Percentiles rank a stretch among this genome's conserved stretches.
Conservation (phyloP, 345 rosid genomes). For the Salix dunnii region DNA sequence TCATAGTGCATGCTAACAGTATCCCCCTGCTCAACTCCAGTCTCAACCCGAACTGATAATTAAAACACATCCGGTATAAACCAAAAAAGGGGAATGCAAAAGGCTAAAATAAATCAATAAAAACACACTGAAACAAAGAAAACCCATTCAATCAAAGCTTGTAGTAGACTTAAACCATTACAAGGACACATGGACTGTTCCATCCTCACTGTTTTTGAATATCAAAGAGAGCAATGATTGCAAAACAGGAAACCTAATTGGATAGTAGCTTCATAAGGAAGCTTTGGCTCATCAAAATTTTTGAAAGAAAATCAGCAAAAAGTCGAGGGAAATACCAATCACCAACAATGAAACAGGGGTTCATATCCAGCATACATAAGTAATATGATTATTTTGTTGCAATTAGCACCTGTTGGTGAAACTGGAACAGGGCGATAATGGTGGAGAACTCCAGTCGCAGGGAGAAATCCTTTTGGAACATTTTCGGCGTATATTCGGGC, state of each 20-base stretch:
- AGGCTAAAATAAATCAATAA: neutral
- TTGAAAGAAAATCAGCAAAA: neutral
- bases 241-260: neutral
- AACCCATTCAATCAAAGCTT: neutral
- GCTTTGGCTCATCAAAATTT: neutral
- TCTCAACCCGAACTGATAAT: constrained; percentile 76
- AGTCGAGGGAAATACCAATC: neutral
- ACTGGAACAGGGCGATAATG: constrained; percentile 67
- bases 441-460: constrained; percentile 88
- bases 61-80: constrained; percentile 17
- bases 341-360: neutral
- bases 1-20: constrained; percentile 96
- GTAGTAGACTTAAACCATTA: constrained; percentile 5
- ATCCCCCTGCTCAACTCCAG: constrained; percentile 93
- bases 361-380: constrained; percentile 4
- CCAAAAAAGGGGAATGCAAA: neutral
- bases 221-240: no score
- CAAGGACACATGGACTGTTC: neutral
- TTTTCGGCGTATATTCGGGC: constrained; percentile 95
- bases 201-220: neutral
- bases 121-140: neutral
- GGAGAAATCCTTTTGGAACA: constrained; percentile 88
- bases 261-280: constrained; percentile 8
- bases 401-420: constrained; percentile 63
- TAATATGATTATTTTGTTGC: constrained; percentile 3